A percentile compares a stretch with the other conserved stretches of the same genome.
Evolutionary conservation across 306 rosid genomes (phyloP).

Genomic region (Malus sieversii): DNA sequence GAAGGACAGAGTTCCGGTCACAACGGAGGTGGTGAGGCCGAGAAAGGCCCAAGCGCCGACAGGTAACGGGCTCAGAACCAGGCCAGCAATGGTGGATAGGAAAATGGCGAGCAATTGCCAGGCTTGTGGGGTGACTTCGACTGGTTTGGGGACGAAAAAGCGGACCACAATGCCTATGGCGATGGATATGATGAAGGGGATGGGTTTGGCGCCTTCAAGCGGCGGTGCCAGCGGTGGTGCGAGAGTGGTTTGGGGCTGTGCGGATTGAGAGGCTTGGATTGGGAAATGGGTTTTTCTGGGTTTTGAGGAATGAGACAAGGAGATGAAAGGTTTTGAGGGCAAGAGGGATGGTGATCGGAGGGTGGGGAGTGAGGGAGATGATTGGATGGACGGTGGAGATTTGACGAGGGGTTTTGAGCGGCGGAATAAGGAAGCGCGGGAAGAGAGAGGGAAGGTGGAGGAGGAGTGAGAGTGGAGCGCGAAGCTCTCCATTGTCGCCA

Average conservation of each 20-base stretch:
- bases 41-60: constrained; percentile 98
- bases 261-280: constrained; percentile 34
- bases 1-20: constrained; percentile 61
- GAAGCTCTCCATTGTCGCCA: constrained; percentile 23
- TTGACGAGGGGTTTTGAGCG: constrained; percentile 24
- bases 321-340: constrained; percentile 19
- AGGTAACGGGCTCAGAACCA: constrained; percentile 77
- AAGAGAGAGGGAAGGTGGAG: constrained; percentile 26
- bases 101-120: constrained; percentile 92
- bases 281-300: constrained; percentile 24
- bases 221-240: background rate
- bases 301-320: constrained; percentile 22
- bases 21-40: constrained; percentile 54
- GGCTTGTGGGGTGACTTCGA: constrained; percentile 56
- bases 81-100: constrained; percentile 80
- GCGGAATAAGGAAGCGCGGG: constrained; percentile 9
- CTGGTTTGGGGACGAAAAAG: constrained; percentile 64
- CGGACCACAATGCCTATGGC: constrained; percentile 56
- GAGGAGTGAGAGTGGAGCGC: constrained; percentile 32
- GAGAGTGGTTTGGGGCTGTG: background rate
- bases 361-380: constrained; percentile 26
- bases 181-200: constrained; percentile 55
- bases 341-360: constrained; percentile 33
- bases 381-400: constrained; percentile 21
- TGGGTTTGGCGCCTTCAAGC: constrained; percentile 50